phyloP scores from a whole-genome alignment of 495 filamentous ascomycete species.

The Pyrenula massariospora region DNA sequence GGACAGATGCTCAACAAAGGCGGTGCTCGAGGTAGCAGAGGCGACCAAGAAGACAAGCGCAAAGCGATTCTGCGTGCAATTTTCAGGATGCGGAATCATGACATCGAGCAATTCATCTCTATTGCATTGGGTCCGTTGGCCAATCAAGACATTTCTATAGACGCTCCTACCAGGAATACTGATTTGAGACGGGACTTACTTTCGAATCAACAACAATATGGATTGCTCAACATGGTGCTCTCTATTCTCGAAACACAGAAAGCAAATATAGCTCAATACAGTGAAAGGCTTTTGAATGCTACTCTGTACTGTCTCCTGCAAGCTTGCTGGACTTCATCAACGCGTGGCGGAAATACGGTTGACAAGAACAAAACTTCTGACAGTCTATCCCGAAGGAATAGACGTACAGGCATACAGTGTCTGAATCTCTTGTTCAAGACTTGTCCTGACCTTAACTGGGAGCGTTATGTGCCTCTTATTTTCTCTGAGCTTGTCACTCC shows the following conservation, averaged over 20 bases:
- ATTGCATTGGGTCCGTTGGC: conserved; percentile 65
- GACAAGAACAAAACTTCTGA: conserved; percentile 34
- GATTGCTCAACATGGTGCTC: conserved; percentile 80
- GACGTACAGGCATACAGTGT: conserved; percentile 66
- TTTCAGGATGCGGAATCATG: conserved; percentile 46
- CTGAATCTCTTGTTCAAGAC: conserved; percentile 64
- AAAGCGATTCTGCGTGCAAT: conserved; percentile 52
- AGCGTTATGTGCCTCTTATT: conserved; percentile 53
- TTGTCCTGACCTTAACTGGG: conserved; percentile 55
- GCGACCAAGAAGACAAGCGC: conserved; percentile 52
- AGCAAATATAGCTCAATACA: conserved; percentile 48
- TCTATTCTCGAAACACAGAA: conserved; percentile 78
- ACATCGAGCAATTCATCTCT: conserved; percentile 68
- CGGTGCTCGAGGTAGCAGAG: conserved; percentile 37
- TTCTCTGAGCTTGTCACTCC: conserved; percentile 64
- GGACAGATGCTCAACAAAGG: conserved; percentile 77
- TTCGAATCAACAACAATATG: conserved; percentile 66
- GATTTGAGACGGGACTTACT: conserved; percentile 41
- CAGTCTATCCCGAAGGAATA: conserved; percentile 53
- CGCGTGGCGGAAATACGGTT: conserved; percentile 27
- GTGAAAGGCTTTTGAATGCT: conserved; percentile 53
- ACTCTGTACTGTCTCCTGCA: conserved; percentile 67
- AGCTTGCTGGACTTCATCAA: conserved; percentile 46
- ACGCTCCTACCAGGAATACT: conserved; percentile 33
- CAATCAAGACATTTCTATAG: conserved; percentile 41